A percentile compares a stretch with the other conserved stretches of the same genome.
These are phyloP conservation scores for Eimeria tenella DNA, from an alignment of 169 alveolate species.

Conservation along the genomic window DNA sequence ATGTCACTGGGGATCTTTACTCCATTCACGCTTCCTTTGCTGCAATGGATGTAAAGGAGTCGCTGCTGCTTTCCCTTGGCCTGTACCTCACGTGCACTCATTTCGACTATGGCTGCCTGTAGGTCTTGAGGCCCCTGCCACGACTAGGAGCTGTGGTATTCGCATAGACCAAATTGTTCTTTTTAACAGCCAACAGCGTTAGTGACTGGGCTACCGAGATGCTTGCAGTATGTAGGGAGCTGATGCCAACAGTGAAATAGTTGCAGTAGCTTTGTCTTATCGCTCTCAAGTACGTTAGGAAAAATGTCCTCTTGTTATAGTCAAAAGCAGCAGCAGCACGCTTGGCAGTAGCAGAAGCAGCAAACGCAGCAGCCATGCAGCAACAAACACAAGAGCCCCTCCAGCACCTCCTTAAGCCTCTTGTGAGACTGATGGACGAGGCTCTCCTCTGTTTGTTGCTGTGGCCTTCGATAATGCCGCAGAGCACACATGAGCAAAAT, in stretches of 20 bases:
- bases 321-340: too few species aligned
- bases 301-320: too few species aligned
- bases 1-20: background rate
- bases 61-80: slow-evolving; percentile 12
- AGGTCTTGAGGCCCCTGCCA: background rate
- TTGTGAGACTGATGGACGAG: background rate
- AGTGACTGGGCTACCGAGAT: too few species aligned
- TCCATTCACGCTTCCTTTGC: background rate
- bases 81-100: slow-evolving; percentile 7
- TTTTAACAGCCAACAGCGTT: too few species aligned
- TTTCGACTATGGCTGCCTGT: background rate
- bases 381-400: background rate
- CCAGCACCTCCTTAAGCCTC: background rate
- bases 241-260: too few species aligned
- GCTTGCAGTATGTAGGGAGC: too few species aligned
- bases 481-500: background rate
- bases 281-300: too few species aligned
- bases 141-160: background rate
- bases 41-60: background rate
- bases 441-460: background rate
- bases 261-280: too few species aligned
- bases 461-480: background rate
- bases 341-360: too few species aligned
- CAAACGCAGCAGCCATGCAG: too few species aligned
- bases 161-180: background rate